Conservation (phyloP, 1,139 yeast species). For the Candida glucosophila region DNA sequence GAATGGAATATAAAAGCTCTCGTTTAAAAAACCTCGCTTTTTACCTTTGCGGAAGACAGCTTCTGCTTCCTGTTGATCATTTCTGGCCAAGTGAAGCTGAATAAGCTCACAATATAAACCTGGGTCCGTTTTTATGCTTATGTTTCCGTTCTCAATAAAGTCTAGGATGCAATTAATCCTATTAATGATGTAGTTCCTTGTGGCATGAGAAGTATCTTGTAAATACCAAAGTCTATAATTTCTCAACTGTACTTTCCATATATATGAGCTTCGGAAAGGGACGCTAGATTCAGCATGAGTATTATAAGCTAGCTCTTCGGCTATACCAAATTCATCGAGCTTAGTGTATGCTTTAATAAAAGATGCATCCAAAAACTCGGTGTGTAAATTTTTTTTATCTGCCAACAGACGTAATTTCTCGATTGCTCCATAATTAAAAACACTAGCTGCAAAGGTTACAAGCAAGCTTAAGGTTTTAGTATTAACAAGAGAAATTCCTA, state of each 20-base stretch:
- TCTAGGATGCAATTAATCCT: constrained; percentile 5
- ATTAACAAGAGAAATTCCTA: constrained; percentile 12
- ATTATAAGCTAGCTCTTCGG: constrained; percentile 19
- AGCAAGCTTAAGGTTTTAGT: constrained; percentile 9
- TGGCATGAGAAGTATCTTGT: constrained; percentile 3
- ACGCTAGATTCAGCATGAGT: constrained; percentile 21
- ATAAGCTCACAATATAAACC: constrained; percentile 19
- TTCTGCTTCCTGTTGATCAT: constrained; percentile 11
- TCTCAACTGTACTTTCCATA: constrained; percentile 22
- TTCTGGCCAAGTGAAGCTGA: constrained; percentile 11
- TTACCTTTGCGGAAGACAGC: constrained; percentile 9
- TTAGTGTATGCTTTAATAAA: constrained; percentile 20
- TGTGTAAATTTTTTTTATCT: constrained; percentile 8
- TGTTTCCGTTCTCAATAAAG: constrained; percentile 3
- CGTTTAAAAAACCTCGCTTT: constrained; percentile 11
- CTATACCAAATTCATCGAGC: constrained; percentile 24
- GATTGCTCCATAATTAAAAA: constrained; percentile 15
- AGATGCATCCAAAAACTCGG: constrained; percentile 10
- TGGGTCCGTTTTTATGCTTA: constrained; percentile 6
- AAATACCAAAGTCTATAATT: constrained; percentile 24
- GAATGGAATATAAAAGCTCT: constrained; percentile 23
- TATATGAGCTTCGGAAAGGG: constrained; percentile 22
- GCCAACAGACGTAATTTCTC: constrained; percentile 17
- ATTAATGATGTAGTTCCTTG: constrained; percentile 6
- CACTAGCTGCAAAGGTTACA: constrained; percentile 14